phyloP scores from a whole-genome alignment of 2,329 filamentous ascomycete genomes.

The Trichothecium roseum region DNA sequence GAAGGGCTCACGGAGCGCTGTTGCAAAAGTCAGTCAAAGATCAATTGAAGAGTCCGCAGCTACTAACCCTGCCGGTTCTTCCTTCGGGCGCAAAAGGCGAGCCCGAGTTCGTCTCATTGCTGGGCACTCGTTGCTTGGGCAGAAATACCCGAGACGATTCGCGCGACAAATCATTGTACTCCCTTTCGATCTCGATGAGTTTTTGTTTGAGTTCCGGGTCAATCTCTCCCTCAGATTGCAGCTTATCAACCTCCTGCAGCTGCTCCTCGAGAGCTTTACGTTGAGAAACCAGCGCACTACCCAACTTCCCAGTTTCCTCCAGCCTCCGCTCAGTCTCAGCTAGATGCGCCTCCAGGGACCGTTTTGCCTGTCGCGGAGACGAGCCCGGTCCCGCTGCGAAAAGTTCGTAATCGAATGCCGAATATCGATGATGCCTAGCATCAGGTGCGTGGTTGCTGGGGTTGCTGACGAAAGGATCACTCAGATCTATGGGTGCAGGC shows the following conservation, averaged over 20 bases:
- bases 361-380: constrained; percentile 79
- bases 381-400: constrained; percentile 67
- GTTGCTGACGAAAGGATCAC: constrained; percentile 48
- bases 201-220: constrained; percentile 73
- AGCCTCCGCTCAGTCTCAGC: constrained; percentile 86
- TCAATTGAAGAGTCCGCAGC: constrained; percentile 1
- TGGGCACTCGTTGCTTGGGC: constrained; percentile 71
- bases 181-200: constrained; percentile 78
- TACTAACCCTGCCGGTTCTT: constrained; percentile 41
- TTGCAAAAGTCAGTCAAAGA: constrained; percentile 6
- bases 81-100: constrained; percentile 44
- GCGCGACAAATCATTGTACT: constrained; percentile 87
- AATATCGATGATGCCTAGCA: constrained; percentile 57
- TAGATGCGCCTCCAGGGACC: constrained; percentile 81
- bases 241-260: constrained; percentile 72
- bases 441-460: constrained; percentile 22
- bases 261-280: constrained; percentile 73
- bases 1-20: constrained; percentile 63
- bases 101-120: constrained; percentile 46
- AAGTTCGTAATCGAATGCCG: constrained; percentile 69
- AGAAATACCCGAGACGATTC: constrained; percentile 85
- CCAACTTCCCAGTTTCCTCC: constrained; percentile 82
- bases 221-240: constrained; percentile 67
- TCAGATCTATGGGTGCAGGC: constrained; percentile 22
- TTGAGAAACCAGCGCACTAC: constrained; percentile 79